These are phyloP conservation scores for Colletotrichum magnum DNA, from an alignment of 2,329 filamentous ascomycete genomes.

Conservation along the genomic window DNA sequence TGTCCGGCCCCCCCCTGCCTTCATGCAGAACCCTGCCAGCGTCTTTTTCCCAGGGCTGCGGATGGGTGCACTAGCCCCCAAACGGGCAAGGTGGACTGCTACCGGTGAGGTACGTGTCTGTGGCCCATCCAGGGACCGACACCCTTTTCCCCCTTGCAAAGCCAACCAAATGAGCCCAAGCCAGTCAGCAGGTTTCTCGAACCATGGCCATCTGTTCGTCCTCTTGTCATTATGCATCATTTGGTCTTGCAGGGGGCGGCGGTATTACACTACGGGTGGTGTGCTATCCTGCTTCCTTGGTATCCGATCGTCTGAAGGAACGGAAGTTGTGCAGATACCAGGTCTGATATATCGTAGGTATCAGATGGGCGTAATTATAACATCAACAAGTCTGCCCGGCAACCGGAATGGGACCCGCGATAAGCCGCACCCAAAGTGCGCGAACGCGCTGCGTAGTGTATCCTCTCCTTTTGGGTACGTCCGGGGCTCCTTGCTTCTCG, in stretches of 20 bases:
- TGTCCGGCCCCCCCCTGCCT: conserved; percentile 13
- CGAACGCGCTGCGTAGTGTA: neutral
- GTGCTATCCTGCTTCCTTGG: conserved; percentile 1
- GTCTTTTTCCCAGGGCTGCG: conserved; percentile 8
- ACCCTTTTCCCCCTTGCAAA: conserved; percentile 16
- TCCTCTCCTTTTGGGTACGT: too few relatives aligned
- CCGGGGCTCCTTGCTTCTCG: conserved; percentile 7
- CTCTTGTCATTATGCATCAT: conserved; percentile 32
- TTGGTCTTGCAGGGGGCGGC: too few relatives aligned
- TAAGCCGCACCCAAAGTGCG: neutral
- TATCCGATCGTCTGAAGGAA: neutral
- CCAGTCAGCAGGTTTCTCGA: conserved; percentile 31
- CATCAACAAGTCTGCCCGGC: neutral
- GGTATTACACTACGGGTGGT: too few relatives aligned
- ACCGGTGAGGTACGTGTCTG: conserved; percentile 16
- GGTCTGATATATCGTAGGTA: too few relatives aligned
- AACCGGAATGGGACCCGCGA: neutral
- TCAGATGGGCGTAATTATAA: neutral
- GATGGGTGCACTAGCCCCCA: conserved; percentile 15
- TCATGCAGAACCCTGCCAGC: conserved; percentile 30
- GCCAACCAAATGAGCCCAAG: conserved; percentile 24
- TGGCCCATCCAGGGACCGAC: conserved; percentile 16
- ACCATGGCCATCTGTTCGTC: conserved; percentile 24
- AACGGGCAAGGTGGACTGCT: conserved; percentile 21
- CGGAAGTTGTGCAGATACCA: too few relatives aligned